These are phyloP conservation scores for Pestalotiopsis sp. DNA, from an alignment of 2,329 filamentous ascomycete species.

Conservation along the genomic window DNA sequence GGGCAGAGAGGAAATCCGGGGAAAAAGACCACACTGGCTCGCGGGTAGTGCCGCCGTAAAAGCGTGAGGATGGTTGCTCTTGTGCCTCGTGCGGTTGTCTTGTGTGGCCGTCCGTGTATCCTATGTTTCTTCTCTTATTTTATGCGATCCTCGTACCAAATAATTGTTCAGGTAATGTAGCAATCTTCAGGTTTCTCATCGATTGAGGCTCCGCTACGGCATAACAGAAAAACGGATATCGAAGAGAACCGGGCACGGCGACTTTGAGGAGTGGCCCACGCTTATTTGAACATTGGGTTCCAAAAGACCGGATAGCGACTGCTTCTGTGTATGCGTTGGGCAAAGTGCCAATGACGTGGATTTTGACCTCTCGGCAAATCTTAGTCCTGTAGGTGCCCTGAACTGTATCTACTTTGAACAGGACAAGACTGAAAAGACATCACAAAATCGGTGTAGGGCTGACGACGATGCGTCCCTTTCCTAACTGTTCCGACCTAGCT, in stretches of 20 bases:
- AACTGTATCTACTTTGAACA: neutral
- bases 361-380: neutral
- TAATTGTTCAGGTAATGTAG: neutral
- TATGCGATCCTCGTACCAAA: neutral
- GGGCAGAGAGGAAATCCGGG: slow-evolving; percentile 4
- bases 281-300: slow-evolving; percentile 8
- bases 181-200: neutral
- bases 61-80: slow-evolving; percentile 1
- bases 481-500: neutral
- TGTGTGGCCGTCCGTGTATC: neutral
- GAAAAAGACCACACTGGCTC: slow-evolving; percentile 1
- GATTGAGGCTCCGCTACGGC: neutral
- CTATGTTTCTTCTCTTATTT: neutral
- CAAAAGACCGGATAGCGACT: slow-evolving; percentile 1
- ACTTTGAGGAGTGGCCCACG: slow-evolving; percentile 3
- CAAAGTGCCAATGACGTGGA: slow-evolving; percentile 9
- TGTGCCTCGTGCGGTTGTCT: neutral
- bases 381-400: neutral
- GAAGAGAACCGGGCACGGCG: neutral
- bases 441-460: slow-evolving; percentile 10
- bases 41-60: slow-evolving; percentile 4
- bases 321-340: neutral
- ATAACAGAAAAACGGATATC: neutral
- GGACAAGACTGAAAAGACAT: neutral
- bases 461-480: neutral